These are phyloP conservation scores for Pachysandra terminalis DNA, from an alignment of 164 flowering plant genomes.

Conservation along the genomic window DNA sequence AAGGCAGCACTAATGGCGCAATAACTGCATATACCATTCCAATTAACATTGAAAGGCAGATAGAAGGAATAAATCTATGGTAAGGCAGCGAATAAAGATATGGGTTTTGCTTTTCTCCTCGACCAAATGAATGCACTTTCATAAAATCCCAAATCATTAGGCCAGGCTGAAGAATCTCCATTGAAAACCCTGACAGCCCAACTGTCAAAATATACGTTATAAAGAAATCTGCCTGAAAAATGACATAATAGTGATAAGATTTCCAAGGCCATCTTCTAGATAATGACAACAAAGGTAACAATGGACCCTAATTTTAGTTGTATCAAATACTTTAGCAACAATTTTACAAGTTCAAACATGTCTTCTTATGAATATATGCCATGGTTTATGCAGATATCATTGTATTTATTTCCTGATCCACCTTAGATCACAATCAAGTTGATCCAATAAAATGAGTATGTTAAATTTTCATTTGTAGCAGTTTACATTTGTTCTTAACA, in stretches of 20 bases:
- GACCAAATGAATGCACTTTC: slow-evolving; percentile 37
- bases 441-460: too few relatives aligned
- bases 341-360: too few relatives aligned
- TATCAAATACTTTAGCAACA: too few relatives aligned
- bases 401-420: too few relatives aligned
- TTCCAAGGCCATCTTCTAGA: neutral
- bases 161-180: slow-evolving; percentile 82
- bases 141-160: slow-evolving; percentile 57
- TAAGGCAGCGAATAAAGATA: slow-evolving; percentile 72
- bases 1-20: slow-evolving; percentile 80
- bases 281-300: too few relatives aligned
- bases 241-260: slow-evolving; percentile 5
- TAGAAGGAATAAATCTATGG: slow-evolving; percentile 62
- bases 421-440: too few relatives aligned
- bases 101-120: slow-evolving; percentile 47
- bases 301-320: too few relatives aligned
- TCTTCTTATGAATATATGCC: too few relatives aligned
- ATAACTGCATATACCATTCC: slow-evolving; percentile 82
- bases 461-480: neutral
- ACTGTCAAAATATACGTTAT: slow-evolving; percentile 77
- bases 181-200: slow-evolving; percentile 79
- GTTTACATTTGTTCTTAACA: neutral
- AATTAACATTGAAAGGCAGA: slow-evolving; percentile 60
- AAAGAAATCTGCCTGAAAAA: slow-evolving; percentile 83
- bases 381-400: too few relatives aligned